Percentiles rank a stretch among this genome's conserved stretches.
These are phyloP conservation scores for Podila horticola DNA, from an alignment of 192 early-diverging fungal genomes.

Conservation along the genomic window DNA sequence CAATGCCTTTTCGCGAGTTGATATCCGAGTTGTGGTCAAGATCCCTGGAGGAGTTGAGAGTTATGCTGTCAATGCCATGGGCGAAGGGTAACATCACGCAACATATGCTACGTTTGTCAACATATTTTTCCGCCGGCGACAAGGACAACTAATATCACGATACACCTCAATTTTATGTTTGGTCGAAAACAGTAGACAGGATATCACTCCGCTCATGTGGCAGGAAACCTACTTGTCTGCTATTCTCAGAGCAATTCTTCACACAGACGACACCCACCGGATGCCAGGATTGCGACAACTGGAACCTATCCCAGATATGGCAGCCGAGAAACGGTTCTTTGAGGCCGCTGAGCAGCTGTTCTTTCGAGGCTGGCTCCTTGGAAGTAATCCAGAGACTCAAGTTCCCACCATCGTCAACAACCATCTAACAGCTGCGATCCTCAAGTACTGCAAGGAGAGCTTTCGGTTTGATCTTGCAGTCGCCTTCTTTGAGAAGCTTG, in stretches of 20 bases:
- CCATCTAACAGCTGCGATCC: conserved; percentile 86
- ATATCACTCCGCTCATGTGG: conserved; percentile 85
- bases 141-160: not conserved
- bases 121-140: too few relatives aligned
- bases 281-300: conserved; percentile 90
- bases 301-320: conserved; percentile 82
- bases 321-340: conserved; percentile 84
- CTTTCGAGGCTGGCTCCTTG: conserved; percentile 93
- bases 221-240: conserved; percentile 92
- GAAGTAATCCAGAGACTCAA: conserved; percentile 94
- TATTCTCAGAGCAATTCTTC: conserved; percentile 88
- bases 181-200: conserved; percentile 55
- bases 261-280: conserved; percentile 88
- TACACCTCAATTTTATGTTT: not conserved
- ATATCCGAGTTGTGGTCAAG: conserved; percentile 96
- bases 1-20: conserved; percentile 96
- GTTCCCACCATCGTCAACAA: conserved; percentile 90
- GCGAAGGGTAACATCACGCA: conserved; percentile 73
- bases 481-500: conserved; percentile 80
- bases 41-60: conserved; percentile 98
- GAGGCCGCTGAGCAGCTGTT: conserved; percentile 86
- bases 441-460: conserved; percentile 91
- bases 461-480: conserved; percentile 84
- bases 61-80: conserved; percentile 87
- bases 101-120: not conserved